phyloP scores from a whole-genome alignment of 2,329 filamentous ascomycete genomes.

The Nemania sp. region DNA sequence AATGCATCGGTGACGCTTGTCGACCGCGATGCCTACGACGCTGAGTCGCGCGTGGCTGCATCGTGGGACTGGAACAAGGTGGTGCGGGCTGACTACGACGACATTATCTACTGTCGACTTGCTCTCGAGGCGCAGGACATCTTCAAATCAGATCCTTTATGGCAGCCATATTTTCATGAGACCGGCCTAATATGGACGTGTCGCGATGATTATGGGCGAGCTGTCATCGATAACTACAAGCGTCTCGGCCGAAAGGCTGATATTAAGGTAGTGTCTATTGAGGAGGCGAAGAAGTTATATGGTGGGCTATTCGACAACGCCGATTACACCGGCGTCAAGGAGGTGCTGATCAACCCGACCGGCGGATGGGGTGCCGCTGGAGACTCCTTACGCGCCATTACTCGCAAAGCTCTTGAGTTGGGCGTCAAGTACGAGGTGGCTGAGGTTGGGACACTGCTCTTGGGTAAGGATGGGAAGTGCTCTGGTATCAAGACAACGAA shows the following conservation, averaged over 20 bases:
- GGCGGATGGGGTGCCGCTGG: constrained; percentile 69
- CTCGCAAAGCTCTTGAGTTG: constrained; percentile 59
- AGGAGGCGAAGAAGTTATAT: constrained; percentile 62
- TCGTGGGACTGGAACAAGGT: constrained; percentile 82
- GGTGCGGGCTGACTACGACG: constrained; percentile 76
- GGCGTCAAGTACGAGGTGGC: constrained; percentile 65
- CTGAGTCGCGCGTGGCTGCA: constrained; percentile 64
- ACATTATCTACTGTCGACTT: constrained; percentile 72
- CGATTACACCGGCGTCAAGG: constrained; percentile 64
- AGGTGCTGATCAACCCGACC: constrained; percentile 65
- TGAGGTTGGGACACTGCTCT: constrained; percentile 57
- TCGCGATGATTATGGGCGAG: constrained; percentile 46
- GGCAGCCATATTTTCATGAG: constrained; percentile 46
- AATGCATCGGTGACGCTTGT: constrained; percentile 66
- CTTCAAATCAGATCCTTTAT: constrained; percentile 60
- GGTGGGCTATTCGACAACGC: constrained; percentile 65
- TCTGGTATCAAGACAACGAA: constrained; percentile 58
- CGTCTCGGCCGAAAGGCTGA: constrained; percentile 46
- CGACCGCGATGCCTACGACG: constrained; percentile 66
- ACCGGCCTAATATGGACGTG: constrained; percentile 50
- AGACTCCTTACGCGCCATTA: constrained; percentile 62
- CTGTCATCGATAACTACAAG: constrained; percentile 52
- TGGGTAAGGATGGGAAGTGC: constrained; percentile 50
- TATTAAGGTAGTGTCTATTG: constrained; percentile 60
- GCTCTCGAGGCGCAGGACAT: constrained; percentile 74